Conservation (phyloP, 805 yeast species). For the Pichia nanzhaoensis region DNA sequence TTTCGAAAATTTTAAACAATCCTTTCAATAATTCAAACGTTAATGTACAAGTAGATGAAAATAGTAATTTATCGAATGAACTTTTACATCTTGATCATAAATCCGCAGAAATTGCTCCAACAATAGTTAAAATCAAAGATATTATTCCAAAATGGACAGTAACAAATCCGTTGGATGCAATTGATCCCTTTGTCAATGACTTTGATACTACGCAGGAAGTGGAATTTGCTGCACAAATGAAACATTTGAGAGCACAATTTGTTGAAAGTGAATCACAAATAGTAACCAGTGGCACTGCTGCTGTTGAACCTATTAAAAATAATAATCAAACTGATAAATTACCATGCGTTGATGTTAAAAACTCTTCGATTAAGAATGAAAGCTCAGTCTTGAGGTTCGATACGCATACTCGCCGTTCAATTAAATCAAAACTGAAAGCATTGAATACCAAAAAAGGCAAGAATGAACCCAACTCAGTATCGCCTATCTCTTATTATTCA, state of each 20-base stretch:
- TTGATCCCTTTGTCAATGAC: constrained; percentile 28
- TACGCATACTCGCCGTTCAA: neutral
- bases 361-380: neutral
- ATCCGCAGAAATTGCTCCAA: constrained; percentile 14
- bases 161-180: neutral
- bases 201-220: constrained; percentile 43
- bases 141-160: constrained; percentile 19
- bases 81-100: constrained; percentile 17
- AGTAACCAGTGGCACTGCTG: neutral
- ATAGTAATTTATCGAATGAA: constrained; percentile 4
- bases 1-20: constrained; percentile 34
- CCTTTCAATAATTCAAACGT: constrained; percentile 25
- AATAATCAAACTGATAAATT: neutral
- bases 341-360: neutral
- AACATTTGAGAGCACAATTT: constrained; percentile 33
- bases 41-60: neutral
- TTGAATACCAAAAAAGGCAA: too few species aligned
- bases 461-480: constrained; percentile 1
- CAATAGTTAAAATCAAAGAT: constrained; percentile 23
- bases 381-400: neutral
- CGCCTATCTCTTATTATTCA: constrained; percentile 6
- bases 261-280: constrained; percentile 12
- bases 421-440: neutral
- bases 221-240: constrained; percentile 44
- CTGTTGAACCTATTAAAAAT: neutral